These are phyloP conservation scores for Staphylotrichum longicolle DNA, from an alignment of 495 filamentous ascomycete species.

Conservation along the genomic window DNA sequence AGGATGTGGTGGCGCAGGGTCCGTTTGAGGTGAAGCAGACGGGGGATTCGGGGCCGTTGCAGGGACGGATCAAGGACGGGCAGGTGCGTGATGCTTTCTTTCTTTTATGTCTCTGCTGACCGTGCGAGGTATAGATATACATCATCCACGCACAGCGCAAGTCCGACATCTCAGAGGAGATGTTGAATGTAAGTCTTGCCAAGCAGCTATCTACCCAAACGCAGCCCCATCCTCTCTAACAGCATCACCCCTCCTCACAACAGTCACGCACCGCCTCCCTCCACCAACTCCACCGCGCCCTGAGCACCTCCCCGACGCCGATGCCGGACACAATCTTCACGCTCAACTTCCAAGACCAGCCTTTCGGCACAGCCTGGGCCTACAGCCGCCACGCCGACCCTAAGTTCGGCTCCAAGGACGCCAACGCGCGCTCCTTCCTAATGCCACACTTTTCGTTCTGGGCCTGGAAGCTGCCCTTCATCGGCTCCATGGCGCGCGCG, in stretches of 20 bases:
- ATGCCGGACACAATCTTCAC: slow-evolving; percentile 63
- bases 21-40: slow-evolving; percentile 43
- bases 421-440: slow-evolving; percentile 54
- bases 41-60: slow-evolving; percentile 39
- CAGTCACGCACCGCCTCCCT: slow-evolving; percentile 44
- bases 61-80: slow-evolving; percentile 45
- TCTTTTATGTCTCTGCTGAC: neutral
- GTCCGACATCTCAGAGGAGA: slow-evolving; percentile 38
- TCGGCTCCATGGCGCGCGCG: slow-evolving; percentile 58
- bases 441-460: slow-evolving; percentile 82
- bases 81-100: slow-evolving; percentile 26
- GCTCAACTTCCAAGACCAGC: slow-evolving; percentile 45
- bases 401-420: slow-evolving; percentile 45
- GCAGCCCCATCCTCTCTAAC: neutral
- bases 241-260: neutral
- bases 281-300: slow-evolving; percentile 50
- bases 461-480: slow-evolving; percentile 63
- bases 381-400: slow-evolving; percentile 44
- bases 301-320: slow-evolving; percentile 48
- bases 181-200: slow-evolving; percentile 37
- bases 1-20: slow-evolving; percentile 44
- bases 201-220: neutral
- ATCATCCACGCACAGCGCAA: slow-evolving; percentile 46
- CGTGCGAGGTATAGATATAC: slow-evolving; percentile 32
- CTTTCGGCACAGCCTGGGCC: slow-evolving; percentile 38